Base-by-base conservation (phyloP, 768 basidiomycete species). In the Leccinum longicurvipes region DNA sequence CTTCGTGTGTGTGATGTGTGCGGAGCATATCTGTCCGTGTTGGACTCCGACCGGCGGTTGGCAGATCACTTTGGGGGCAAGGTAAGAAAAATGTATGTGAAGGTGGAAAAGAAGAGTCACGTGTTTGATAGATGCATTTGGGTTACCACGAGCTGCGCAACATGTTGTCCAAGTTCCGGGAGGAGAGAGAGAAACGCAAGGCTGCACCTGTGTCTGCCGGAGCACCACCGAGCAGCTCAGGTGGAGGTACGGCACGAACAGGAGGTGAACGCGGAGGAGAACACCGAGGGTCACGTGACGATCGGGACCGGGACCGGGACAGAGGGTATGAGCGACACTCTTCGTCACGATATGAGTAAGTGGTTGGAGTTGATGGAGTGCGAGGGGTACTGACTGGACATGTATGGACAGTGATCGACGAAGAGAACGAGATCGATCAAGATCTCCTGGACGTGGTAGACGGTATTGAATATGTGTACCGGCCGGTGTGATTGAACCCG, bases 1-100 rank as follows among this genome's bases (percentile, higher is more conserved):
- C 78, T 99, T 64, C 88, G 97, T 59, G 97, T 99, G n/a, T 98
- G 97, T 77, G 97, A 99, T 77, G 95, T 98, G 27, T 99, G 97
- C 71, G 97, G 97, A 65, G 97, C 97, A n/a, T 98, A 98, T 79
- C 82, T 99, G 45, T 96, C 93, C 15, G 92, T 99, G 34, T 81
- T 98, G 47, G 97, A 99, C 75, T 98, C 96, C 55, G 97, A 99
- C 78, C 87, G 96, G 71, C 93, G 97, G 71, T 78, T 99, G 58
- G 97, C 97, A 50, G 97, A 99, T 78, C 97, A 99, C 74, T 99
- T 99, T 78, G 97, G 97, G 74, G 97, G 97, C 67, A 99, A 99
- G 79, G 96, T 92, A 66, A 79, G 96, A 92, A 66, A 72, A 88
- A 73, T 15, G 50, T 51, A 56, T 57, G 54, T 25, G 57, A 52